Evolutionary conservation across 192 early-diverging fungal genomes (phyloP).

Genomic region (Entophlyctis helioformis): DNA sequence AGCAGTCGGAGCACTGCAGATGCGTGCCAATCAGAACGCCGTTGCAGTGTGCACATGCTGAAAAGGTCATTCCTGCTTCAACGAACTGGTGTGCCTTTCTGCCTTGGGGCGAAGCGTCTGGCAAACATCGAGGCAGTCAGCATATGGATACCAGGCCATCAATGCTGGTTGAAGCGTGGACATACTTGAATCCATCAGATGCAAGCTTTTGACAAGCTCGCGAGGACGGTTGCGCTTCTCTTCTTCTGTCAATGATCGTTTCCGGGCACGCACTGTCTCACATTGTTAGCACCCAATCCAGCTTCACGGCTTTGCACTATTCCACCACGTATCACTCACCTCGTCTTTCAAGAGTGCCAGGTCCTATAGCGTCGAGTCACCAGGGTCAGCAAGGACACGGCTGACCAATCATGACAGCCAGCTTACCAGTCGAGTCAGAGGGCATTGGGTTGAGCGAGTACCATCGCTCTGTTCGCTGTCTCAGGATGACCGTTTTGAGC

Average conservation of each 20-base stretch:
- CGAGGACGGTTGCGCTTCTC: background rate
- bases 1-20: conserved; percentile 2
- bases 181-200: background rate
- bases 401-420: too few relatives aligned
- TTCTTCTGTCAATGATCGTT: background rate
- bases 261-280: background rate
- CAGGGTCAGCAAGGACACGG: background rate
- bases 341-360: background rate
- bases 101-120: too few relatives aligned
- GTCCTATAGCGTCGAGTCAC: background rate
- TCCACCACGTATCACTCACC: background rate
- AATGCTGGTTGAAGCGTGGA: too few relatives aligned
- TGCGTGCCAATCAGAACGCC: background rate
- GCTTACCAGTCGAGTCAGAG: too few relatives aligned
- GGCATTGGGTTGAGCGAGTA: too few relatives aligned
- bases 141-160: too few relatives aligned
- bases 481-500: too few relatives aligned
- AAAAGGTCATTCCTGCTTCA: background rate
- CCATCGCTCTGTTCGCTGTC: too few relatives aligned
- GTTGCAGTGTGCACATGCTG: background rate
- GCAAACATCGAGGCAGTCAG: too few relatives aligned
- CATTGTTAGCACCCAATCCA: background rate
- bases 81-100: conserved; percentile 1
- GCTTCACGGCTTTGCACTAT: background rate
- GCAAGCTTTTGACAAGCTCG: conserved; percentile 1